Evolutionary conservation across 352 stramenopile genomes (phyloP).

Genomic region (Phytophthora rubi): DNA sequence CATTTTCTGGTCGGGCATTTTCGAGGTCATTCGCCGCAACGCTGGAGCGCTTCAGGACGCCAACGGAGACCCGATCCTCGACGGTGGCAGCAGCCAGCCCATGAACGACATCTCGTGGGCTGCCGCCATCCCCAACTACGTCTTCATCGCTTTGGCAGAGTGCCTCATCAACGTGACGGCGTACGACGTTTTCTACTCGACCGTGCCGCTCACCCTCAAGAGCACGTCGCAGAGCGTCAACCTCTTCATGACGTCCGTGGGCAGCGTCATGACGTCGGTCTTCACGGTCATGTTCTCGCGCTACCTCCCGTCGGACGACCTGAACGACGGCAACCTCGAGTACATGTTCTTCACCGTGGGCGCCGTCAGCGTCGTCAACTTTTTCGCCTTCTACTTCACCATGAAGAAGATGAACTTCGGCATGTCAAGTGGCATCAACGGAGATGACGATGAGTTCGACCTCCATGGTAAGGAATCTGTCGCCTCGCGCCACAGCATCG

Average conservation of each 20-base stretch:
- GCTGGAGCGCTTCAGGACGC: slow-evolving; percentile 31
- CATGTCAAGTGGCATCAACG: slow-evolving; percentile 27
- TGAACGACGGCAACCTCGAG: slow-evolving; percentile 70
- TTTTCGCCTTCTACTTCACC: slow-evolving; percentile 47
- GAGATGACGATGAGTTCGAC: slow-evolving; percentile 4
- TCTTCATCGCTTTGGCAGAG: slow-evolving; percentile 55
- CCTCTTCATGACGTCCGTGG: slow-evolving; percentile 62
- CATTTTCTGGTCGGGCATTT: slow-evolving; percentile 47
- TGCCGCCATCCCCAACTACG: slow-evolving; percentile 52
- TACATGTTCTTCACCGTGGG: slow-evolving; percentile 74
- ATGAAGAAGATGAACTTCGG: slow-evolving; percentile 71
- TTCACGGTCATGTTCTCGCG: slow-evolving; percentile 71
- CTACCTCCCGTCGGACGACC: slow-evolving; percentile 52
- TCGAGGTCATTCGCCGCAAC: slow-evolving; percentile 53
- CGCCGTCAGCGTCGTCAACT: slow-evolving; percentile 52
- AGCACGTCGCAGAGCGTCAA: slow-evolving; percentile 58
- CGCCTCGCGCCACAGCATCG: slow-evolving; percentile 24
- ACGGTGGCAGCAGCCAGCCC: slow-evolving; percentile 41
- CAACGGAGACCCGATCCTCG: slow-evolving; percentile 37
- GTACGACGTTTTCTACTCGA: slow-evolving; percentile 60
- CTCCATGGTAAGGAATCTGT: slow-evolving; percentile 26
- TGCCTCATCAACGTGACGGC: slow-evolving; percentile 63
- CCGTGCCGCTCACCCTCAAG: slow-evolving; percentile 55
- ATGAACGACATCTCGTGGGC: slow-evolving; percentile 64
- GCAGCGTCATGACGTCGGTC: slow-evolving; percentile 57